phyloP scores from a whole-genome alignment of 1,284 basidiomycete species.

The Trametes polyzona region DNA sequence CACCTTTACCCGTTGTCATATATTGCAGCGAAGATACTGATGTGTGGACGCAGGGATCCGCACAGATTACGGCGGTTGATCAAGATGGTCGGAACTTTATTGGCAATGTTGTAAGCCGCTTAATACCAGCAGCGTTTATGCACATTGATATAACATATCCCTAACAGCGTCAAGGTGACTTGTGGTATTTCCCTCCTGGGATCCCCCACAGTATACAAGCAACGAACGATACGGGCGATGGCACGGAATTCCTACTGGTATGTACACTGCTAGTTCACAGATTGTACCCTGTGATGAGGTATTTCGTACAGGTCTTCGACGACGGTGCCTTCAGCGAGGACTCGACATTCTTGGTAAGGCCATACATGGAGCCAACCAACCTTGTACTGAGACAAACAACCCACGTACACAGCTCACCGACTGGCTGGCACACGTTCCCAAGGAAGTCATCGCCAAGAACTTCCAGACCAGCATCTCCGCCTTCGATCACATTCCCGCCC shows the following conservation, averaged over 20 bases:
- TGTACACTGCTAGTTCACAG: constrained; percentile 26
- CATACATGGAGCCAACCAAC: constrained; percentile 2
- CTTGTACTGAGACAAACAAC: constrained; percentile 18
- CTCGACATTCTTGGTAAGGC: constrained; percentile 61
- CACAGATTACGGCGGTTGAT: constrained; percentile 66
- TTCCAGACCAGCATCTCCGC: constrained; percentile 59
- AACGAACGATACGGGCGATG: constrained; percentile 54
- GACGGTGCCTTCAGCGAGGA: constrained; percentile 70
- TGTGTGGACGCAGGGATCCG: constrained; percentile 50
- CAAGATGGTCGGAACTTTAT: constrained; percentile 65
- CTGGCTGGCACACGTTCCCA: constrained; percentile 66
- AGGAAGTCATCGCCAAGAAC: constrained; percentile 71
- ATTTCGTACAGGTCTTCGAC: constrained; percentile 57
- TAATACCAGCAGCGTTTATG: background rate
- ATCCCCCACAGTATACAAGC: constrained; percentile 62
- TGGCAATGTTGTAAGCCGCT: constrained; percentile 44
- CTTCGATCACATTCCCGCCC: constrained; percentile 59
- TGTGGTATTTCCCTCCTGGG: constrained; percentile 76
- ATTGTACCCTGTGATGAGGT: background rate
- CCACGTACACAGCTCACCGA: constrained; percentile 53
- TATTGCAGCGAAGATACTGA: background rate
- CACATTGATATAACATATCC: background rate
- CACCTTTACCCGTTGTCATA: background rate
- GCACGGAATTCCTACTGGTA: constrained; percentile 73
- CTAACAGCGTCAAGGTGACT: constrained; percentile 40